Base-by-base conservation (phyloP, 2,329 filamentous ascomycete species). In the Microsporum ferrugineum region DNA sequence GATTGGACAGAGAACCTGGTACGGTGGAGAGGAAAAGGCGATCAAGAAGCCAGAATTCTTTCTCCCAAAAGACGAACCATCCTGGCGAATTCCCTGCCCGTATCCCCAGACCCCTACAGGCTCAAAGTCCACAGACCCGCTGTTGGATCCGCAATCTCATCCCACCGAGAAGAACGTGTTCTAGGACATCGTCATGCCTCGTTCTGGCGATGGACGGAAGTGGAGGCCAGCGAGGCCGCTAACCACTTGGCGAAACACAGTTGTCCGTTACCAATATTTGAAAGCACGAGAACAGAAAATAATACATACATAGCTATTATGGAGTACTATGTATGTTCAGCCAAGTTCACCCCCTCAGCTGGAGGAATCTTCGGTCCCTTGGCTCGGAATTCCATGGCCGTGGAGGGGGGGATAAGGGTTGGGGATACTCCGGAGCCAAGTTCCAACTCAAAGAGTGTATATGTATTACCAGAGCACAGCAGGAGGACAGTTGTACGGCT, bases 1-100 rank as follows among this genome's bases (percentile, higher is more conserved):
- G 49, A 53, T 53, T 53, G 49, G 49, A 53, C 49, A 12, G 49
- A 53, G 29, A 53, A n/a, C 49, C 49, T 53, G 49, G 49, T 34
- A 10, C 49, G n/a, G 49, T 53, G 49, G 49, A n/a, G 49, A 53
- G 12, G 6, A 5, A 31, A 47, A 33, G 49, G 23, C 49, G 49
- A 53, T 53, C 49, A 53, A 34, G 39, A 5, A 34, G 31, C 49
- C 27, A 53, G 49, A 53, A 29, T 12, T 23, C 17, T 23, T 23
- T 23, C 17, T 23, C 27, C 49, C 45, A 43, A n/a, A 43, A 43
- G 6, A n/a, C 39, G 14, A 14, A 43, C 17, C 38, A n/a, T 41
- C 38, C 7, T 8, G 49, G 27, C 5, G 49, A 33, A 12, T 29
- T 53, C 49, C 49, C 29, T 53, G 31, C 12, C 31, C 49, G 17